phyloP scores from a whole-genome alignment of 1,284 basidiomycete species.

The Schizophyllum commune region DNA sequence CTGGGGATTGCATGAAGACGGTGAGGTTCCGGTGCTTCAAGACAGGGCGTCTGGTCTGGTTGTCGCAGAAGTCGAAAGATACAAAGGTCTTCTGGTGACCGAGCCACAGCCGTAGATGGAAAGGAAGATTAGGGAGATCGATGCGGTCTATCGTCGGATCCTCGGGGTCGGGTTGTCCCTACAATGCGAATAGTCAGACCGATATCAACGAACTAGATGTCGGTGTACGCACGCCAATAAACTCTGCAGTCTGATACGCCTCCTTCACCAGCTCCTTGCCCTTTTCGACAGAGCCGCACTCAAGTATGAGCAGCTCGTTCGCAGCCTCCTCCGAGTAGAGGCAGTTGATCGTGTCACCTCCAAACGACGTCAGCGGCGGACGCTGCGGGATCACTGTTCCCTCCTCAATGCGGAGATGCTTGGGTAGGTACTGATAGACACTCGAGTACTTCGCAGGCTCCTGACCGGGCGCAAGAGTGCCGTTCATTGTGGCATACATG shows the following conservation, averaged over 20 bases:
- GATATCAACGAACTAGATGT: too few species aligned
- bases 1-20: too few species aligned
- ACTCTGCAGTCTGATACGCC: not conserved
- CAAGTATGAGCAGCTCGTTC: not conserved
- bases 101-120: too few species aligned
- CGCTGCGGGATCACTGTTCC: not conserved
- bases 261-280: not conserved
- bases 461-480: not conserved
- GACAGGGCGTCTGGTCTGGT: too few species aligned
- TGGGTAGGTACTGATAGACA: not conserved
- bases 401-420: not conserved
- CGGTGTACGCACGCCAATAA: not conserved
- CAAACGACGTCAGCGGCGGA: not conserved
- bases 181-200: too few species aligned
- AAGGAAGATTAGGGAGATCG: too few species aligned
- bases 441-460: not conserved
- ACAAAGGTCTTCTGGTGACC: too few species aligned
- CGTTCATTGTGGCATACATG: not conserved
- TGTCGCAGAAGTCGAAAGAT: too few species aligned
- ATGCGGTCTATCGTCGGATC: too few species aligned
- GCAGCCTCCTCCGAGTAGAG: not conserved
- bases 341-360: not conserved
- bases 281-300: not conserved
- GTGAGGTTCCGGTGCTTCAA: too few species aligned
- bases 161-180: too few species aligned